Percentiles rank a stretch among this genome's conserved stretches.
Conservation (phyloP, 108 stramenopile genomes). For the Nitzschia putrida region DNA sequence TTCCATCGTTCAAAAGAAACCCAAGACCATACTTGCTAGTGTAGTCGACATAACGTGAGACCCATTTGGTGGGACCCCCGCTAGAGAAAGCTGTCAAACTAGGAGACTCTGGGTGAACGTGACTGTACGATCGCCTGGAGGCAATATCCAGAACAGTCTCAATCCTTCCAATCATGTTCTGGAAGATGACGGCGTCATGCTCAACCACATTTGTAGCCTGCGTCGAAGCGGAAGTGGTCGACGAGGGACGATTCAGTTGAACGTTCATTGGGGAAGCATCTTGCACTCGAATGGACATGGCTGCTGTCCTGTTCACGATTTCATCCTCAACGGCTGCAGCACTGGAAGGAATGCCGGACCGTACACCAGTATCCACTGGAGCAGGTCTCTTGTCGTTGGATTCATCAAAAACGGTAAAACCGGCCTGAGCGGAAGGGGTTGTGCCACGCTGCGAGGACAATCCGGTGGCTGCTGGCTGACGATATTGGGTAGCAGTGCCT, state of each 20-base stretch:
- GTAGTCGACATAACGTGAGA: slow-evolving; percentile 96
- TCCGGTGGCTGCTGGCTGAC: slow-evolving; percentile 6
- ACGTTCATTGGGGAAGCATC: slow-evolving; percentile 7
- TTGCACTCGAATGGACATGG: slow-evolving; percentile 25
- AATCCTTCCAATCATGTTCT: slow-evolving; percentile 43
- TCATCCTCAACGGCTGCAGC: slow-evolving; percentile 14
- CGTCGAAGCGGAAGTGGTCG: background rate
- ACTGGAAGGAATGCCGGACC: background rate
- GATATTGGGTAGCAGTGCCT: slow-evolving; percentile 23
- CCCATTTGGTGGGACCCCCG: slow-evolving; percentile 82
- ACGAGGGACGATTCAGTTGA: background rate
- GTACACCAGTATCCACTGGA: background rate
- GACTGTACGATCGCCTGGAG: slow-evolving; percentile 30
- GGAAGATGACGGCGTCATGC: slow-evolving; percentile 31
- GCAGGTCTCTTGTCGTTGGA: background rate
- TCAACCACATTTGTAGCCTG: background rate
- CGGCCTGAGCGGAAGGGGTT: background rate
- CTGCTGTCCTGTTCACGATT: slow-evolving; percentile 32
- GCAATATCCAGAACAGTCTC: slow-evolving; percentile 42
- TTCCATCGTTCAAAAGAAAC: slow-evolving; percentile 91
- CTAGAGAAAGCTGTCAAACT: slow-evolving; percentile 31
- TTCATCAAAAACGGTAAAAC: slow-evolving; percentile 47
- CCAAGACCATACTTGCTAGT: slow-evolving; percentile 97
- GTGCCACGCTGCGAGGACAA: background rate
- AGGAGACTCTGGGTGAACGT: slow-evolving; percentile 42